These are phyloP conservation scores for Bonia amplexicaulis DNA, from an alignment of 176 grass and related monocot genomes.

Conservation along the genomic window DNA sequence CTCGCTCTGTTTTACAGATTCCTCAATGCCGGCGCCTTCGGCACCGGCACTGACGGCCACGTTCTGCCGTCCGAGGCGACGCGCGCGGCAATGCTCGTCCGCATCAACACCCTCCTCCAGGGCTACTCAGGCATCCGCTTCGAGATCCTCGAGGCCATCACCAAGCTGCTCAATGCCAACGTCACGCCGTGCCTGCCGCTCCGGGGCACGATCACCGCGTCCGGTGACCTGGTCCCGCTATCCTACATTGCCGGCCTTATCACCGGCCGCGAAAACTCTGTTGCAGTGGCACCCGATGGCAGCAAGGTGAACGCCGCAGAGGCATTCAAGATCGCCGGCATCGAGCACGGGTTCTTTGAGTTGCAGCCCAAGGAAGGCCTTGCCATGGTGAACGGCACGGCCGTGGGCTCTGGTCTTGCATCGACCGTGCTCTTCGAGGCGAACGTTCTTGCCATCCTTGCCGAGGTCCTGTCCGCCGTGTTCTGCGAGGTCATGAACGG, in stretches of 20 bases:
- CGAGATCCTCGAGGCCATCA: slow-evolving; percentile 81
- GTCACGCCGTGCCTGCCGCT: slow-evolving; percentile 76
- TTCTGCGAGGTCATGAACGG: slow-evolving; percentile 95
- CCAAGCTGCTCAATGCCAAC: slow-evolving; percentile 72
- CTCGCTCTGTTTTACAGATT: slow-evolving; percentile 29
- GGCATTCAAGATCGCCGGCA: slow-evolving; percentile 75
- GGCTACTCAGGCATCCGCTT: slow-evolving; percentile 89
- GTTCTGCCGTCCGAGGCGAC: slow-evolving; percentile 54
- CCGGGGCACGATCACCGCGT: slow-evolving; percentile 75
- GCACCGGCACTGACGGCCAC: slow-evolving; percentile 49
- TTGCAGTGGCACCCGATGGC: slow-evolving; percentile 57
- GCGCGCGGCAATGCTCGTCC: slow-evolving; percentile 74
- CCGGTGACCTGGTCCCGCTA: slow-evolving; percentile 68
- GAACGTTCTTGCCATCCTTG: slow-evolving; percentile 58
- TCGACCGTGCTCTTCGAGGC: slow-evolving; percentile 80
- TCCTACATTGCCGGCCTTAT: slow-evolving; percentile 85
- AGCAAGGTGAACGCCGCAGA: slow-evolving; percentile 50
- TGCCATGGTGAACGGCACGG: slow-evolving; percentile 89
- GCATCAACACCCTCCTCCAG: slow-evolving; percentile 85
- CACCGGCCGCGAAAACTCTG: slow-evolving; percentile 62
- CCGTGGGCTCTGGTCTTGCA: slow-evolving; percentile 76
- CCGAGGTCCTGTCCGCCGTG: slow-evolving; percentile 72
- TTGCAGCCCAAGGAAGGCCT: slow-evolving; percentile 95
- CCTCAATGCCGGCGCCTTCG: slow-evolving; percentile 75
- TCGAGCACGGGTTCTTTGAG: slow-evolving; percentile 71